Percentiles rank a stretch among this genome's conserved stretches.
phyloP scores from a whole-genome alignment of 257 asterid genomes.

The Nyctanthes arbortristis region DNA sequence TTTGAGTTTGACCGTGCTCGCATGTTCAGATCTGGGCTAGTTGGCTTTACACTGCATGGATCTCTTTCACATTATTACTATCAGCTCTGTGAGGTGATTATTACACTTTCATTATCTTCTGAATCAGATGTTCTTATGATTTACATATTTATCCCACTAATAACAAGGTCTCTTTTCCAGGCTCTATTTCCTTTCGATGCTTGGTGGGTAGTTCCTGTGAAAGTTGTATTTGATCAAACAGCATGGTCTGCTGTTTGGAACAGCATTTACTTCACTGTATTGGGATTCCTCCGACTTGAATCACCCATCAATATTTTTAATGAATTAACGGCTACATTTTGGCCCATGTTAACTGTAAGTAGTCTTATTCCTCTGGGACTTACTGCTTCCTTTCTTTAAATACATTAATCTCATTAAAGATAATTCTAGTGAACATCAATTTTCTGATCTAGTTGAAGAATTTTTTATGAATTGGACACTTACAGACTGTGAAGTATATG shows the following conservation, averaged over 20 bases:
- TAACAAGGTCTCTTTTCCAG: conserved; percentile 30
- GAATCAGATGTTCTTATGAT: conserved; percentile 3
- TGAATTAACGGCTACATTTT: conserved; percentile 76
- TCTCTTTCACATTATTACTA: conserved; percentile 89
- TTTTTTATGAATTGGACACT: neutral
- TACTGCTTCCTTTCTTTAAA: neutral
- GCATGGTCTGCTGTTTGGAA: conserved; percentile 86
- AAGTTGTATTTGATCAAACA: conserved; percentile 81
- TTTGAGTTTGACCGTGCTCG: conserved; percentile 75
- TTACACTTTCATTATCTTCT: neutral
- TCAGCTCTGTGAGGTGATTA: conserved; percentile 77
- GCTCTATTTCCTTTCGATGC: conserved; percentile 76
- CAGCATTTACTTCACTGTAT: conserved; percentile 68
- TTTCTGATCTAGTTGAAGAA: neutral
- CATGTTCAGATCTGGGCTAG: conserved; percentile 75
- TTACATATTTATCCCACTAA: neutral
- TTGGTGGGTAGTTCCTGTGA: conserved; percentile 97
- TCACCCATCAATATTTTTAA: conserved; percentile 55
- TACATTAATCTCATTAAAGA: neutral
- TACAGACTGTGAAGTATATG: neutral
- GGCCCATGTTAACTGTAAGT: conserved; percentile 85
- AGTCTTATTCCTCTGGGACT: conserved; percentile 15
- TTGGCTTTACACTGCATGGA: conserved; percentile 79
- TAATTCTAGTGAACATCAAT: neutral
- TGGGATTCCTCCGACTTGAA: conserved; percentile 72